Conservation (phyloP, 2,329 filamentous ascomycete genomes). For the Falciphora oryzae region DNA sequence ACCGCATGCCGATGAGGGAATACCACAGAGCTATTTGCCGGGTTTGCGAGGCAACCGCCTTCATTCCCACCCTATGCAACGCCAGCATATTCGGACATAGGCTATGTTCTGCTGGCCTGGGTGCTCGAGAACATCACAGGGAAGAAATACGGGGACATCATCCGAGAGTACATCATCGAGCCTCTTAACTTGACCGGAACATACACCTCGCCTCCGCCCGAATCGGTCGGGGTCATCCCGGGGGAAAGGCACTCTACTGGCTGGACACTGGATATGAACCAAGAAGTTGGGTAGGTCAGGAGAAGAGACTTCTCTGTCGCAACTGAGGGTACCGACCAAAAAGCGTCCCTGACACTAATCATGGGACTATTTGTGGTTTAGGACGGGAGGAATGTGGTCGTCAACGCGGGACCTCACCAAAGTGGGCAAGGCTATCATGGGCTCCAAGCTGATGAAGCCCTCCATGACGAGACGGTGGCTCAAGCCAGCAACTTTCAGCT, state of each 20-base stretch:
- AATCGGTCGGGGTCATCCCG: constrained; percentile 29
- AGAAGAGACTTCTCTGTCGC: not conserved
- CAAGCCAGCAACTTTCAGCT: constrained; percentile 24
- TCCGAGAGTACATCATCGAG: constrained; percentile 25
- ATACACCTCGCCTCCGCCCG: constrained; percentile 24
- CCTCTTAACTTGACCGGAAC: constrained; percentile 28
- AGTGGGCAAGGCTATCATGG: constrained; percentile 25
- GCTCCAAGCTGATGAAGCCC: constrained; percentile 24
- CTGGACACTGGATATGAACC: constrained; percentile 27
- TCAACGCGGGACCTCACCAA: constrained; percentile 25
- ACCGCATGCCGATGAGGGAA: constrained; percentile 12
- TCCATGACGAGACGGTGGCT: constrained; percentile 28
- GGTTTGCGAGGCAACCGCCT: constrained; percentile 19
- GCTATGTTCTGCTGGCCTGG: constrained; percentile 30
- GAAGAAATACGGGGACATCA: constrained; percentile 23
- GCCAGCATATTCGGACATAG: constrained; percentile 32
- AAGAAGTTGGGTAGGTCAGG: constrained; percentile 17
- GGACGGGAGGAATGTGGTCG: constrained; percentile 28
- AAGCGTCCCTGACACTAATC: not conserved
- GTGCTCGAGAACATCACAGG: constrained; percentile 30
- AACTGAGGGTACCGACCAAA: not conserved
- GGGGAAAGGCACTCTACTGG: constrained; percentile 22
- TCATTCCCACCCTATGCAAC: constrained; percentile 28
- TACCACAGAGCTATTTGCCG: constrained; percentile 10
- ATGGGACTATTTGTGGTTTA: constrained; percentile 7